Conservation (phyloP, 1,139 yeast genomes). For the Yamadazyma dendronema region DNA sequence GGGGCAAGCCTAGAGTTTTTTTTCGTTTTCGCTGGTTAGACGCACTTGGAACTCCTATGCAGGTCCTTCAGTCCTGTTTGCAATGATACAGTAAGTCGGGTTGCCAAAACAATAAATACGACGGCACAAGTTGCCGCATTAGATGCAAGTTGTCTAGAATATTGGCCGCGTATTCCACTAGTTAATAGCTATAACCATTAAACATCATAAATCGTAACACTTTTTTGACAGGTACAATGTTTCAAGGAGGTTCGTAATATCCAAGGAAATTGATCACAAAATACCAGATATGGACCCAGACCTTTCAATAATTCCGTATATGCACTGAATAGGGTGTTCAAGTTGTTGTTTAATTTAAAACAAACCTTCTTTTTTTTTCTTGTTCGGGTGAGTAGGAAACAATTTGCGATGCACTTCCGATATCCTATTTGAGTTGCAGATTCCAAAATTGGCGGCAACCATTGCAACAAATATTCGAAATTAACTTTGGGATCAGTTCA, state of each 20-base stretch:
- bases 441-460: not conserved
- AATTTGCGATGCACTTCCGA: not conserved
- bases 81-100: not conserved
- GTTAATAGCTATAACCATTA: too few relatives aligned
- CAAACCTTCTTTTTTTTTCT: not conserved
- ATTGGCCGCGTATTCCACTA: not conserved
- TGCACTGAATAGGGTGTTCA: not conserved
- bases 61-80: not conserved
- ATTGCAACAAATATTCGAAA: not conserved
- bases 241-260: too few relatives aligned
- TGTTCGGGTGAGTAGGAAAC: not conserved
- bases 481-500: not conserved
- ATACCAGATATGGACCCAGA: not conserved
- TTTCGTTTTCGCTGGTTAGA: not conserved
- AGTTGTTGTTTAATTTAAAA: too few relatives aligned
- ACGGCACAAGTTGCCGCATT: not conserved
- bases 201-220: too few relatives aligned
- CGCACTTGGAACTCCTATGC: not conserved
- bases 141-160: not conserved
- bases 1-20: not conserved
- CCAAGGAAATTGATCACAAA: too few relatives aligned
- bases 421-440: not conserved
- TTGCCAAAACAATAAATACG: constrained; percentile 1
- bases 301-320: not conserved
- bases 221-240: too few relatives aligned